A percentile compares a stretch with the other conserved stretches of the same genome.
Conservation (phyloP, 208 protist species). For the Leishmania guyanensis region DNA sequence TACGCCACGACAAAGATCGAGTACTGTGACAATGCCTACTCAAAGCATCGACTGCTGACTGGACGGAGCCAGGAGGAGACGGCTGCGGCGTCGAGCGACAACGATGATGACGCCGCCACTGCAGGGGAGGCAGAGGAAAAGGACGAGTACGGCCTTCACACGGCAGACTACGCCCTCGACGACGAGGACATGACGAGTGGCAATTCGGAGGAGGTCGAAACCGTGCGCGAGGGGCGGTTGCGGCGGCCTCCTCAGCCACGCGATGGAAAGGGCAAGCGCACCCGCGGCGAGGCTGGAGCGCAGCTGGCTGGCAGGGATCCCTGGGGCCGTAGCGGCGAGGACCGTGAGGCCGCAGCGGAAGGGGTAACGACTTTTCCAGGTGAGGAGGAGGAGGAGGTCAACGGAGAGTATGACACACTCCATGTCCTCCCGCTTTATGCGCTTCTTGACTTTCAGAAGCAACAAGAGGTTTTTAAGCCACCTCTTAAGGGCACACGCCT, state of each 20-base stretch:
- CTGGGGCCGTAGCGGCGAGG: background rate
- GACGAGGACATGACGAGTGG: constrained; percentile 26
- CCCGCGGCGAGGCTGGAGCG: constrained; percentile 17
- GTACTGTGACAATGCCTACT: constrained; percentile 85
- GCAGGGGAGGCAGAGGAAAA: constrained; percentile 16
- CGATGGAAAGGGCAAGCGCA: constrained; percentile 26
- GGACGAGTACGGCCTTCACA: constrained; percentile 45
- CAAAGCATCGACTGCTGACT: constrained; percentile 55
- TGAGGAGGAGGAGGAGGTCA: constrained; percentile 68
- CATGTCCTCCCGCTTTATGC: constrained; percentile 99
- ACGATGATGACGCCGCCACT: constrained; percentile 4
- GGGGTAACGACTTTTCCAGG: constrained; percentile 9
- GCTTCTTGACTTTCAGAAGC: constrained; percentile 92
- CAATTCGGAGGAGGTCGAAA: constrained; percentile 20
- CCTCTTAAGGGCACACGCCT: constrained; percentile 91
- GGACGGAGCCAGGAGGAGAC: constrained; percentile 53
- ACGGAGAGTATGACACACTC: constrained; percentile 90
- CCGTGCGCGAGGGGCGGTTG: constrained; percentile 27
- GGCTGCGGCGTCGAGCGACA: constrained; percentile 24
- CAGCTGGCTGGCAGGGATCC: constrained; percentile 8
- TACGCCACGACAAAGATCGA: constrained; percentile 86
- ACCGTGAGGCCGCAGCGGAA: constrained; percentile 8
- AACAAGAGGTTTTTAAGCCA: constrained; percentile 94
- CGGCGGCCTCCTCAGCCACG: constrained; percentile 12
- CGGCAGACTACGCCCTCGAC: constrained; percentile 54